A percentile compares a stretch with the other conserved stretches of the same genome.
phyloP scores from a whole-genome alignment of 1,284 basidiomycete genomes.

The Cerioporus squamosus region DNA sequence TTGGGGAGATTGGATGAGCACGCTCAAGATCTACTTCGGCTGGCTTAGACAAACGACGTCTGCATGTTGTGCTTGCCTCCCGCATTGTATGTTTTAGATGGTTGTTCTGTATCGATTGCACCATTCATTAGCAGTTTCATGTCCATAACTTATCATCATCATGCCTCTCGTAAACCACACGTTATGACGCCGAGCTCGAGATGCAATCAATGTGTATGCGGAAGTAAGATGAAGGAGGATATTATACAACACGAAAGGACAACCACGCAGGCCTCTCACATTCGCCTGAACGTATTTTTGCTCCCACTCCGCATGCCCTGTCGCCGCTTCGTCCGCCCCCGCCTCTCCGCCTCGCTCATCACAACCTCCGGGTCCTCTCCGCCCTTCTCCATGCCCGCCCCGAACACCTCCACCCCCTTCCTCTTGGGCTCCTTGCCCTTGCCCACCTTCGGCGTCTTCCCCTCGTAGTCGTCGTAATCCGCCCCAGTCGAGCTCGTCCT shows the following conservation, averaged over 20 bases:
- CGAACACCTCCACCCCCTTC: conserved; percentile 80
- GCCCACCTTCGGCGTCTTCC: conserved; percentile 19
- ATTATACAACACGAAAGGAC: background rate
- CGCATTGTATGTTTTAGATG: background rate
- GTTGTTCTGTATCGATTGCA: background rate
- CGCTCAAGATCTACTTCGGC: background rate
- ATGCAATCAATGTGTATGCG: too few relatives aligned
- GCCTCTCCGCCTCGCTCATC: conserved; percentile 60
- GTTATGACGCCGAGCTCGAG: too few relatives aligned
- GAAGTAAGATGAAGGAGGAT: background rate
- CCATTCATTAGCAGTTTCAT: background rate
- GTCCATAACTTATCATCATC: background rate
- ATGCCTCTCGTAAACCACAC: too few relatives aligned
- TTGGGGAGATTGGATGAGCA: too few relatives aligned
- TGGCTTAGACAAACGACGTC: background rate
- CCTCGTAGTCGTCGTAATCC: conserved; percentile 39
- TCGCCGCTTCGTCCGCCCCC: conserved; percentile 74
- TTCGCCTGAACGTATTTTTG: conserved; percentile 77
- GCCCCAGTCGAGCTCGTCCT: conserved; percentile 38
- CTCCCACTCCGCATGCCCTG: conserved; percentile 82
- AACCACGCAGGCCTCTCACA: conserved; percentile 25
- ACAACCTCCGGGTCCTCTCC: conserved; percentile 50
- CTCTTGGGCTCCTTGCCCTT: conserved; percentile 44
- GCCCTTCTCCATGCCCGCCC: conserved; percentile 85
- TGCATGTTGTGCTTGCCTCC: background rate